These are phyloP conservation scores for Macrocybe sp. DNA, from an alignment of 1,284 basidiomycete genomes.

Conservation along the genomic window DNA sequence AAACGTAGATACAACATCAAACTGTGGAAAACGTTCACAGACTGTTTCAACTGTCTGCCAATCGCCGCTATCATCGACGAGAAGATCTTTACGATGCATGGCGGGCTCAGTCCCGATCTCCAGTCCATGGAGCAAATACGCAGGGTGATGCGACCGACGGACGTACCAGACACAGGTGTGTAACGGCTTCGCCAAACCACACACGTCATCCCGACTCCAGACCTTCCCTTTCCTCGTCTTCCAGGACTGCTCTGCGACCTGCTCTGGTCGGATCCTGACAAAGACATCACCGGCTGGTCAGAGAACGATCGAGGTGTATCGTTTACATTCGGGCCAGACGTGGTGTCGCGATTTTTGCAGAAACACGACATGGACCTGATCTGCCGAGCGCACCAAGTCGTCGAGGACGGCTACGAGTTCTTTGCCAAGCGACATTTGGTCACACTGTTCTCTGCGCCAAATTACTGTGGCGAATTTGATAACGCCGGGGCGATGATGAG, in stretches of 20 bases:
- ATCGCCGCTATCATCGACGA: slow-evolving; percentile 97
- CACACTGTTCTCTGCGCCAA: slow-evolving; percentile 96
- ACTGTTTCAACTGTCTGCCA: slow-evolving; percentile 94
- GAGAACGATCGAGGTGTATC: slow-evolving; percentile 99
- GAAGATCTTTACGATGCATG: slow-evolving; percentile 96
- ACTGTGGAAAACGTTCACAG: slow-evolving; percentile 96
- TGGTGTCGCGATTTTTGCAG: slow-evolving; percentile 96
- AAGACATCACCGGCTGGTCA: slow-evolving; percentile 99
- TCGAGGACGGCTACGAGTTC: slow-evolving; percentile 99
- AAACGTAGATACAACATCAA: slow-evolving; percentile 98
- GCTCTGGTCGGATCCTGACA: slow-evolving; percentile 99
- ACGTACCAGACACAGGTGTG: slow-evolving; percentile 95
- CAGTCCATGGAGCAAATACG: slow-evolving; percentile 99
- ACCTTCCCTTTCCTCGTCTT: slow-evolving; percentile 1
- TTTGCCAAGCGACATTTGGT: slow-evolving; percentile 98
- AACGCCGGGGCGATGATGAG: slow-evolving; percentile 99
- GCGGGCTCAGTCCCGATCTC: slow-evolving; percentile 90
- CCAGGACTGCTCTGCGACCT: slow-evolving; percentile 91
- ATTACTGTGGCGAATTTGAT: slow-evolving; percentile 98
- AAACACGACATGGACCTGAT: slow-evolving; percentile 99
- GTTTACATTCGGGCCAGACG: slow-evolving; percentile 98
- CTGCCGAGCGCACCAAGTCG: slow-evolving; percentile 98
- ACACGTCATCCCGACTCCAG: slow-evolving; percentile 8
- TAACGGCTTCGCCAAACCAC: not conserved
- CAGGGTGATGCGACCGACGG: slow-evolving; percentile 98